These are phyloP conservation scores for Aspergillus chevalieri DNA, from an alignment of 2,329 filamentous ascomycete genomes.

Conservation along the genomic window DNA sequence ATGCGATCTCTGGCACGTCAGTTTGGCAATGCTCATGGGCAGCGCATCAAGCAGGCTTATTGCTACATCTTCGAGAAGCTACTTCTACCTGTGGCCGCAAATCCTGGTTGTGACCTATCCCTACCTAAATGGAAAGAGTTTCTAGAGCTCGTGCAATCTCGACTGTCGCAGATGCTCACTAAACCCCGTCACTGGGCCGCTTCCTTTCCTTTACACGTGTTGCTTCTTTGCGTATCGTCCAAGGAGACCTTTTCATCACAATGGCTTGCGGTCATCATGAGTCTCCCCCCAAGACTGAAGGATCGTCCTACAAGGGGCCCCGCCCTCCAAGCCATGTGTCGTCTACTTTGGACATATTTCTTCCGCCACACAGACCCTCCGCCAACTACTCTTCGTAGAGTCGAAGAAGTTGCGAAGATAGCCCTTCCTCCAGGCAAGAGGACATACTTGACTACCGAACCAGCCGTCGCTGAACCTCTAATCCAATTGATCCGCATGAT, in stretches of 20 bases:
- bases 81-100: constrained; percentile 78
- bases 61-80: constrained; percentile 86
- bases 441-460: constrained; percentile 74
- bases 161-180: constrained; percentile 74
- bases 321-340: constrained; percentile 82
- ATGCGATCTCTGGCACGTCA: constrained; percentile 73
- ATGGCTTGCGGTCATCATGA: constrained; percentile 76
- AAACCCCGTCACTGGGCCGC: constrained; percentile 91
- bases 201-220: constrained; percentile 80
- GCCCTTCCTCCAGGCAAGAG: constrained; percentile 75
- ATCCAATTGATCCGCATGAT: constrained; percentile 93
- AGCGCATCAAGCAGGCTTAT: constrained; percentile 86
- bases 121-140: constrained; percentile 83
- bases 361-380: constrained; percentile 72
- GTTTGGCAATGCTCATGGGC: constrained; percentile 79
- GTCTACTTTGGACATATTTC: constrained; percentile 89
- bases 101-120: constrained; percentile 68
- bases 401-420: constrained; percentile 83
- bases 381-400: constrained; percentile 63
- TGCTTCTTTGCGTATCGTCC: constrained; percentile 81
- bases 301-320: constrained; percentile 72
- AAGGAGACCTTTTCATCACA: constrained; percentile 76
- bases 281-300: constrained; percentile 74
- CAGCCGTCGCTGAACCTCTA: constrained; percentile 76
- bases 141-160: constrained; percentile 68